Conservation (phyloP, 345 rosid genomes). For the Turnera subulata region DNA sequence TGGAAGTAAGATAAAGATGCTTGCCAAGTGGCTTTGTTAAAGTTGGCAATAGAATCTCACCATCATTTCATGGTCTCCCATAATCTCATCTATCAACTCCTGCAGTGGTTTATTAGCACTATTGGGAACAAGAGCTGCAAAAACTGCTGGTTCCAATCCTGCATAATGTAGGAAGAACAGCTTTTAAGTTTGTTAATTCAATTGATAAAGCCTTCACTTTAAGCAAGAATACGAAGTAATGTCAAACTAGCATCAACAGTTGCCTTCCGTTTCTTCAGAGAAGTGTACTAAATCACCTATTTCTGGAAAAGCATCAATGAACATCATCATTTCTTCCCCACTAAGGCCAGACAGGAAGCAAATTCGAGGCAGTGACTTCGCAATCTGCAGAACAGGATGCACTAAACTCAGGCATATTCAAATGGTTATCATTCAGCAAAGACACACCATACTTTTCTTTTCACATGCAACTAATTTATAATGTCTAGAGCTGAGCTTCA, state of each 20-base stretch:
- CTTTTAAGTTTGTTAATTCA: neutral
- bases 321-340: conserved; percentile 97
- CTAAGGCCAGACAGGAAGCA: conserved; percentile 83
- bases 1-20: neutral
- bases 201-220: no score
- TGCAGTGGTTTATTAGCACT: conserved; percentile 64
- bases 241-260: neutral
- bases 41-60: conserved; percentile 35
- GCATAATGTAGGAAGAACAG: conserved; percentile 12
- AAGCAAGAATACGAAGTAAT: no score
- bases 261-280: neutral
- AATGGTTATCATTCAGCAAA: no score
- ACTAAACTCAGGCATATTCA: neutral
- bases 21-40: neutral
- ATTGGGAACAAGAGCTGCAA: conserved; percentile 87
- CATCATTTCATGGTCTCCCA: conserved; percentile 91
- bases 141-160: conserved; percentile 70
- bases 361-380: conserved; percentile 61
- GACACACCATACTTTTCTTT: no score
- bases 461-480: no score
- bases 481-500: no score
- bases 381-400: conserved; percentile 39
- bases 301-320: conserved; percentile 82
- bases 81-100: conserved; percentile 72
- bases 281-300: conserved; percentile 37